These are phyloP conservation scores for Suillus occidentalis DNA, from an alignment of 768 basidiomycete genomes.

Conservation along the genomic window DNA sequence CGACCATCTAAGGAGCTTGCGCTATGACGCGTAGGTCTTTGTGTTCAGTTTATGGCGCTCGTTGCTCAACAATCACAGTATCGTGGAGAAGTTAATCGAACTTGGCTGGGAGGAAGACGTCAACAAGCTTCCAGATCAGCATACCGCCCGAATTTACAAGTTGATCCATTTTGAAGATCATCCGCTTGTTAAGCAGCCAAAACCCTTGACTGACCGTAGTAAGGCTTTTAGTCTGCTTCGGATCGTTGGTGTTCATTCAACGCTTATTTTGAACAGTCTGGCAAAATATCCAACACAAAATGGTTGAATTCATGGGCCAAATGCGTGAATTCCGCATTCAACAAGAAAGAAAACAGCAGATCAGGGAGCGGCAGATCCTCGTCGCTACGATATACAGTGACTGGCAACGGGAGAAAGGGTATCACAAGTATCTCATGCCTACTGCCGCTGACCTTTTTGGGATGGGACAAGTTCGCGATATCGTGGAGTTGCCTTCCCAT, in stretches of 20 bases:
- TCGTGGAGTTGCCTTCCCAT: constrained; percentile 2
- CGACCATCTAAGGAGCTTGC: constrained; percentile 33
- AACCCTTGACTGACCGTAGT: constrained; percentile 12
- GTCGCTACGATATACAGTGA: constrained; percentile 1
- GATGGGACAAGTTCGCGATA: neutral
- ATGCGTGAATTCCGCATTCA: constrained; percentile 12
- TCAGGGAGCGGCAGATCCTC: neutral
- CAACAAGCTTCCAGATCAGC: constrained; percentile 23
- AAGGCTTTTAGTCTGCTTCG: neutral
- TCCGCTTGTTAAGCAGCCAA: constrained; percentile 13
- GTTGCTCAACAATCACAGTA: constrained; percentile 24
- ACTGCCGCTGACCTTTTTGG: constrained; percentile 5
- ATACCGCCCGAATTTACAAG: constrained; percentile 13
- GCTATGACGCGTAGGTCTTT: constrained; percentile 35
- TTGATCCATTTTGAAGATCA: constrained; percentile 28
- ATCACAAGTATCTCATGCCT: neutral
- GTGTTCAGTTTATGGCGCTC: neutral
- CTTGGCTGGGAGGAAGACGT: constrained; percentile 44
- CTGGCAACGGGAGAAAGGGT: neutral
- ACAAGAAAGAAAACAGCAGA: constrained; percentile 8
- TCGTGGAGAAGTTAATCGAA: constrained; percentile 37
- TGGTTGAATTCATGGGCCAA: constrained; percentile 13
- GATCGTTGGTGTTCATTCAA: neutral
- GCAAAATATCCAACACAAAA: constrained; percentile 11
- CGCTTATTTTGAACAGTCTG: constrained; percentile 8